These are phyloP conservation scores for Calvatia gigantea DNA, from an alignment of 768 basidiomycete species.

Conservation along the genomic window DNA sequence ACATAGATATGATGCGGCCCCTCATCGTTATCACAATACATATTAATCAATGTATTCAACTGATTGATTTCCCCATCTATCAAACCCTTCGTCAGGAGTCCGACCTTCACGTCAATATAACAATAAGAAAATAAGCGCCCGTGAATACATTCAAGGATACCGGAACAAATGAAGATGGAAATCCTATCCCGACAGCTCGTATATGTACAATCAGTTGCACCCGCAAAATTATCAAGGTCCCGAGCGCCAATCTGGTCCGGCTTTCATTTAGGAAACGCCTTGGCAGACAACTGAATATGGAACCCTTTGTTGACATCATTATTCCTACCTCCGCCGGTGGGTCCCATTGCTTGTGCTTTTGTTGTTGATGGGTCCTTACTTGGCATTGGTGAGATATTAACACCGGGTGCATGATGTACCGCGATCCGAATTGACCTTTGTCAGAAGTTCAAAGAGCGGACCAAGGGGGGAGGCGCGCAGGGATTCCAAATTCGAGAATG, in stretches of 20 bases:
- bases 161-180: neutral
- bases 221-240: neutral
- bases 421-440: too few species aligned
- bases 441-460: too few species aligned
- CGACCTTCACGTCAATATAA: neutral
- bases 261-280: neutral
- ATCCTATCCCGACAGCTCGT: neutral
- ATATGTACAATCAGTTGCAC: neutral
- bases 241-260: too few species aligned
- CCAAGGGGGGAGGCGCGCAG: too few species aligned
- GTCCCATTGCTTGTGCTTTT: neutral
- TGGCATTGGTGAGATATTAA: too few species aligned
- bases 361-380: too few species aligned
- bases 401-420: too few species aligned
- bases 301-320: neutral
- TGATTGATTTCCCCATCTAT: neutral
- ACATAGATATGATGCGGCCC: too few species aligned
- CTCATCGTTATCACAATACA: neutral
- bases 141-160: neutral
- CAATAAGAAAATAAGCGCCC: neutral
- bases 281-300: neutral
- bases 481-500: too few species aligned
- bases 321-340: constrained; percentile 3
- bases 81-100: neutral
- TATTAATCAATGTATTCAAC: too few species aligned